Evolutionary conservation across 2,329 filamentous ascomycete genomes (phyloP), one percentile per base, ranked within the genome.

Genomic region (Tolypocladium ophioglossoides): DNA sequence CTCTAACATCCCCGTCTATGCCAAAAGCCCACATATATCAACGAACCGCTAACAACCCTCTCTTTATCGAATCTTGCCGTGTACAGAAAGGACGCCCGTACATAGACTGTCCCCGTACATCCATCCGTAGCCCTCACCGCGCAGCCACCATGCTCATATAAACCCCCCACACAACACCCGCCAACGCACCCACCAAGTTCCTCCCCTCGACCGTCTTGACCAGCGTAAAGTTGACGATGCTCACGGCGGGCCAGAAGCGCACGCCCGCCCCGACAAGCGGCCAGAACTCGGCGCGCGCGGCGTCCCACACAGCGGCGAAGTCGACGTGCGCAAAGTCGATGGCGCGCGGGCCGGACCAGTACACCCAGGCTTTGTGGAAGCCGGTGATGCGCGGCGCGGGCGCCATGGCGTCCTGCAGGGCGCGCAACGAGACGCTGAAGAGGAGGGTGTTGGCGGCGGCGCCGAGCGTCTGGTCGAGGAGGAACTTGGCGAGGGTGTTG

Each of bases 151-250:
- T 70, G 64, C 86, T 89, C 70, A 91, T 73, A 67, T 88, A 91
- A 44, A 91, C 75, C 0, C 85, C 84, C 88, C 88, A 92, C 16
- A 74, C 78, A 27, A 92, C 76, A 6, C 88, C 87, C 20, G 86
- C 86, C 51, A 86, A 67, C 59, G 83, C 82, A n/a, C 84, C 86
- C 57, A 91, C 79, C 37, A 91, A 70, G 51, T 87, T 85, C 39
- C 88, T 76, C 52, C 78, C 78, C 63, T 90, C 79, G 4, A 90
- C 80, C n/a, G 84, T 87, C 59, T 87, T 78, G 56, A 90, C 72
- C 22, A 79, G 67, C 2, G 83, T 78, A 64, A 87, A 91, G 73
- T 87, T 87, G 57, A 88, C 64, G 20, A 87, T 65, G 58, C 84
- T 86, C 24, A 91, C 83, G 3, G 78, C 61, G 1, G 88, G 88